These are phyloP conservation scores for Penstemon eatonii DNA, from an alignment of 257 asterid genomes.

Conservation along the genomic window DNA sequence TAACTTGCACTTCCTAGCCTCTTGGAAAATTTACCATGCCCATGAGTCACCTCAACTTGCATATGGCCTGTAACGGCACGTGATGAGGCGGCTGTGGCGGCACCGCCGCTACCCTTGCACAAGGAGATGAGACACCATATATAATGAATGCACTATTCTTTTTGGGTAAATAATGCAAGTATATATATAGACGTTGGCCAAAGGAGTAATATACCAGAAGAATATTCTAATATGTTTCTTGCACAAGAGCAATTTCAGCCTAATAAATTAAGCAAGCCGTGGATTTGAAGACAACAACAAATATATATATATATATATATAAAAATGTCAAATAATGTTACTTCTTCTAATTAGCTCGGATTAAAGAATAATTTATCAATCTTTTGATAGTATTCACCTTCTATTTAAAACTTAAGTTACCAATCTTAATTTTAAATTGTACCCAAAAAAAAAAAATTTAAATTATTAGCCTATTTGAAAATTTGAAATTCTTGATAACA, in stretches of 20 bases:
- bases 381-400: too few species aligned
- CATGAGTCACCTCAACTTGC: background rate
- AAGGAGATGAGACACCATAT: constrained; percentile 22
- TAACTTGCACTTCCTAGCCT: background rate
- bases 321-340: background rate
- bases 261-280: constrained; percentile 18
- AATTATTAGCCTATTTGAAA: too few species aligned
- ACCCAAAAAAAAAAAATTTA: too few species aligned
- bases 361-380: background rate
- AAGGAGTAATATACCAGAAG: constrained; percentile 49
- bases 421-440: too few species aligned
- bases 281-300: background rate
- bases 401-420: too few species aligned
- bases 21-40: background rate
- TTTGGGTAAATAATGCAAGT: constrained; percentile 10
- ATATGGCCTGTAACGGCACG: background rate
- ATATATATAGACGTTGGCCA: constrained; percentile 22
- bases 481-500: too few species aligned
- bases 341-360: background rate
- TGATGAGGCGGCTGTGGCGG: constrained; percentile 19
- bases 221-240: constrained; percentile 55
- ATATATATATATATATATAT: background rate
- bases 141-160: background rate
- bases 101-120: background rate
- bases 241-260: constrained; percentile 26